Evolutionary conservation across 2,329 filamentous ascomycete genomes (phyloP), one percentile per base, ranked within the genome.

Genomic region (Ilyonectria destructans): DNA sequence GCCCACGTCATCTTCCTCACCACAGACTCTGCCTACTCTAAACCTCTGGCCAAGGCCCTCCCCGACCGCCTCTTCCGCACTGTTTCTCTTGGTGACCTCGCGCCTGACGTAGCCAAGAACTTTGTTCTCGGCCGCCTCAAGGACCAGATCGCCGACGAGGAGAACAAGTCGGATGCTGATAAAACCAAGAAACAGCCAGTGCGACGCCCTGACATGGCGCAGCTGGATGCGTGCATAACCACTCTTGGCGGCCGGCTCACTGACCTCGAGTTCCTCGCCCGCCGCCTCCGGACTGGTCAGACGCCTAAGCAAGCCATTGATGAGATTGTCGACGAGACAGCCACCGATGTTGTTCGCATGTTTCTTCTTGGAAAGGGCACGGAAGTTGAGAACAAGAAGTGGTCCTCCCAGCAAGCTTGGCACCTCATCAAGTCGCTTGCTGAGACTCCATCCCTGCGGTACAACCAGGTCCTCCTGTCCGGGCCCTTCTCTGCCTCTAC

Each of bases 1-100:
- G 96, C 96, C 0, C 96, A 98, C 80, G 95, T 98, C 64, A 91
- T 99, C 65, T 97, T 98, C 85, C 85, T 99, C 43, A 98, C 96
- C 0, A 94, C 92, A 65, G 96, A 98, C 71, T 89, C 94, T 1
- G 93, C 94, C 0, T 97, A 94, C 81, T 92, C 93, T 57, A 98
- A 98, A 80, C 92, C 93, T 0, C 85, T 98, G 2, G 91, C 93
- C 67, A 96, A 94, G 78, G 93, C 94, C 1, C 86, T 99, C 21
- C 96, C 96, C 0, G 96, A 98, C 77, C 90, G 96, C 29, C 92
- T 98, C 13, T 97, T 98, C 85, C 91, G 93, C 62, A 92, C 94
- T 58, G 91, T 98, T 40, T 90, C 93, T 0, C 85, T 99, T 1
- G 94, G 94, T 1, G 96, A 99, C 77, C 92, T 96, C 68, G 92